Percentiles rank a stretch among this genome's conserved stretches.
phyloP scores from a whole-genome alignment of 2,329 filamentous ascomycete genomes.

The Aureobasidium sp. region DNA sequence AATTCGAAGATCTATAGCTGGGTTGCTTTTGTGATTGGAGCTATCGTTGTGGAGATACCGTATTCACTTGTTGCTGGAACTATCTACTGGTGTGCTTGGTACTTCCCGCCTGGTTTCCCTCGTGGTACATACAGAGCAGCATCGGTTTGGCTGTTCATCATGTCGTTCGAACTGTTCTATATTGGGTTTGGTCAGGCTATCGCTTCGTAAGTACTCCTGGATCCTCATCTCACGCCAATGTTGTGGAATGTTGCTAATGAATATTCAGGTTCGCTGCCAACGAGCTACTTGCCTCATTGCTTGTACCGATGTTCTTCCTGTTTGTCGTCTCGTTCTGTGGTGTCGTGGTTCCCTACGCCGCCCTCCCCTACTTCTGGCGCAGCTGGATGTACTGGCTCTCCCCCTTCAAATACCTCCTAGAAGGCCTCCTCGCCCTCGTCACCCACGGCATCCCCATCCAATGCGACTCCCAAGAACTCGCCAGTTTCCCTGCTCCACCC shows the following conservation, averaged over 20 bases:
- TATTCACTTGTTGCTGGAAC: constrained; percentile 43
- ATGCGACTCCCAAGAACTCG: constrained; percentile 35
- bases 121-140: constrained; percentile 47
- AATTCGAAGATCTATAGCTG: constrained; percentile 76
- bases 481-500: constrained; percentile 28
- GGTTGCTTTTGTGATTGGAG: constrained; percentile 59
- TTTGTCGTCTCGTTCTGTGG: constrained; percentile 65
- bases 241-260: too few relatives aligned
- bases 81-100: constrained; percentile 52
- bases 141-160: constrained; percentile 57
- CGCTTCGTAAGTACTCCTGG: constrained; percentile 36
- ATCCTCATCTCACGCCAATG: constrained; percentile 24
- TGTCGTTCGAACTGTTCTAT: constrained; percentile 64
- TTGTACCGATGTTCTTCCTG: constrained; percentile 67
- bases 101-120: constrained; percentile 42
- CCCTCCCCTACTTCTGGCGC: constrained; percentile 61
- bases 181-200: constrained; percentile 60
- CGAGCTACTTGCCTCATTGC: constrained; percentile 51
- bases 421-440: constrained; percentile 27
- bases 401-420: constrained; percentile 54
- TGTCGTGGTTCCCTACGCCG: constrained; percentile 58
- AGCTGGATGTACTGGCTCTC: constrained; percentile 69
- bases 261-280: constrained; percentile 48
- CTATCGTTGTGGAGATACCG: constrained; percentile 61
- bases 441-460: constrained; percentile 37